Percentiles rank a stretch among this genome's conserved stretches.
Evolutionary conservation across 2,329 filamentous ascomycete genomes (phyloP).

Genomic region (Colletotrichum viniferum): DNA sequence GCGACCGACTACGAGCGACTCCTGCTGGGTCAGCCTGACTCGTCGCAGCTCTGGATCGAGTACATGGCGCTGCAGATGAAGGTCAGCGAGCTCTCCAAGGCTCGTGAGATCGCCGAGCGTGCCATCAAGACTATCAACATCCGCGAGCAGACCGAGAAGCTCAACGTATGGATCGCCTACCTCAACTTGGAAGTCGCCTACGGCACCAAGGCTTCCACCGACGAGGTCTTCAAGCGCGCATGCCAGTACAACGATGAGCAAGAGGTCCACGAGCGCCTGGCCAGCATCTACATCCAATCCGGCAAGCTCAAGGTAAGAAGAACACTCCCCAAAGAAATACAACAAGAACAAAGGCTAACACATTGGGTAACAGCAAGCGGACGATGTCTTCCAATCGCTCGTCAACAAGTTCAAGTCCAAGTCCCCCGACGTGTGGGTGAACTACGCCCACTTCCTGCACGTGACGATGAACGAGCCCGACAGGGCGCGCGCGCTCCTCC

Average conservation of each 20-base stretch:
- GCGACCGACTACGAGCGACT: constrained; percentile 93
- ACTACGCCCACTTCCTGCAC: constrained; percentile 94
- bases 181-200: constrained; percentile 95
- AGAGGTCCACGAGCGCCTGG: constrained; percentile 86
- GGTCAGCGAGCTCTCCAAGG: constrained; percentile 85
- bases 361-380: constrained; percentile 70
- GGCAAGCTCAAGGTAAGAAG: constrained; percentile 75
- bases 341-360: background rate
- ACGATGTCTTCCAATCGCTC: constrained; percentile 84
- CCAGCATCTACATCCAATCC: constrained; percentile 94
- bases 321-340: no score
- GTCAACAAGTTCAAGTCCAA: constrained; percentile 88
- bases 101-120: constrained; percentile 86
- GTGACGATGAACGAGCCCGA: constrained; percentile 71
- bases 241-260: constrained; percentile 93
- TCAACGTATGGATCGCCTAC: constrained; percentile 94
- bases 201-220: constrained; percentile 80
- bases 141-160: constrained; percentile 87
- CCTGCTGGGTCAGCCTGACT: constrained; percentile 89
- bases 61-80: constrained; percentile 99
- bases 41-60: constrained; percentile 90
- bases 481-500: constrained; percentile 78
- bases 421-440: constrained; percentile 83
- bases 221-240: constrained; percentile 88
- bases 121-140: constrained; percentile 91